A percentile compares a stretch with the other conserved stretches of the same genome.
These are phyloP conservation scores for Tritrichomonas musculus DNA, from an alignment of 208 protist species.

Conservation along the genomic window DNA sequence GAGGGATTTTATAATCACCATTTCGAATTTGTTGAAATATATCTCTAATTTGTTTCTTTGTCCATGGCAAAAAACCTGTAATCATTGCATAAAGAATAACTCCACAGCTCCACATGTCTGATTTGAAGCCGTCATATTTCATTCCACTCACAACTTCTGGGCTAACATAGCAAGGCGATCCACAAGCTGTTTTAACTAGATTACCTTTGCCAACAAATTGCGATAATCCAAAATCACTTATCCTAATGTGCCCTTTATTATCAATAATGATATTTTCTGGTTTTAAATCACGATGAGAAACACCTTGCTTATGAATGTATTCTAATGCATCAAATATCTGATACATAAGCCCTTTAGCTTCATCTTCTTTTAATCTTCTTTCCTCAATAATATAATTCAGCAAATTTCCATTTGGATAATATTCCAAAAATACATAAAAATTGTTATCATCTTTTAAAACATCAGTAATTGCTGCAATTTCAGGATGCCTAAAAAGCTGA, in stretches of 20 bases:
- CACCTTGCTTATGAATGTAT: not conserved
- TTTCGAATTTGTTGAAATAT: not conserved
- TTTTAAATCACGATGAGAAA: conserved; percentile 7
- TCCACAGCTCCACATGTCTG: not conserved
- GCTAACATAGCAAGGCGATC: not conserved
- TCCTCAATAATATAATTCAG: not conserved
- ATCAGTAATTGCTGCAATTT: not conserved
- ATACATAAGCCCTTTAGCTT: not conserved
- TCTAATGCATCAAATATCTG: not conserved
- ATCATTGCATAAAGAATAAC: not conserved
- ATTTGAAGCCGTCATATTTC: not conserved
- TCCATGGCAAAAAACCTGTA: not conserved
- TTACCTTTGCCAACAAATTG: not conserved
- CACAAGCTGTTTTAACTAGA: not conserved
- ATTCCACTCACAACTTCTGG: not conserved
- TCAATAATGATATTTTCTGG: not conserved
- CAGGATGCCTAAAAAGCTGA: not conserved
- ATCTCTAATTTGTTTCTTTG: not conserved
- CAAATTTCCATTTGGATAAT: not conserved
- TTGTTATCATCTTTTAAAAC: not conserved
- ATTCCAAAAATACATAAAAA: conserved; percentile 17
- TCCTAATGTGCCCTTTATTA: not conserved
- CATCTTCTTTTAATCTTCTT: not conserved
- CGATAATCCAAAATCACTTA: not conserved
- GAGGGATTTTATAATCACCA: not conserved